phyloP scores from a whole-genome alignment of 2,329 filamentous ascomycete species.

The Onygena corvina region DNA sequence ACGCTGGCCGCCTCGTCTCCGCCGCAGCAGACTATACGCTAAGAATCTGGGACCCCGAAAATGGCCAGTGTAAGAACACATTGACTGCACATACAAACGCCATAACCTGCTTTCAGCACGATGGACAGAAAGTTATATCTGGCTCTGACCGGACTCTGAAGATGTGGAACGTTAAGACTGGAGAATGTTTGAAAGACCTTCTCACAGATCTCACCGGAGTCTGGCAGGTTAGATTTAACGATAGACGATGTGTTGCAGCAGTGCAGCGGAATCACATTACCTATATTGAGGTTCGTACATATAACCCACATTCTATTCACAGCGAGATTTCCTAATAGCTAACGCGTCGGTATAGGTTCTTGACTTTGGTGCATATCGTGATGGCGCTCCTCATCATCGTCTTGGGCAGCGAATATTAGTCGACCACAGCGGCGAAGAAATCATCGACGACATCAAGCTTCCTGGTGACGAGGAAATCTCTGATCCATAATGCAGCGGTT shows the following conservation, averaged over 20 bases:
- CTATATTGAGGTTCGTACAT: slow-evolving; percentile 79
- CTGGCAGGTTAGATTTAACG: slow-evolving; percentile 98
- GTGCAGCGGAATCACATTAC: slow-evolving; percentile 87
- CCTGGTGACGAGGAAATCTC: not conserved
- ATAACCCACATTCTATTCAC: not conserved
- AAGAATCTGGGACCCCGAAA: slow-evolving; percentile 93
- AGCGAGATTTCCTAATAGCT: not conserved
- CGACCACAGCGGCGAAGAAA: slow-evolving; percentile 31
- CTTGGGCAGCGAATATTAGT: slow-evolving; percentile 62
- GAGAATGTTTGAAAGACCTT: slow-evolving; percentile 84
- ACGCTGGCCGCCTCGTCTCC: slow-evolving; percentile 80
- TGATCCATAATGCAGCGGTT: not conserved
- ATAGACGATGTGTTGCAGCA: slow-evolving; percentile 85
- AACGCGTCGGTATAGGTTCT: slow-evolving; percentile 55
- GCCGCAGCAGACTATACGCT: slow-evolving; percentile 91
- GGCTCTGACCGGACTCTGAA: slow-evolving; percentile 92
- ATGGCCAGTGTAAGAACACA: slow-evolving; percentile 76
- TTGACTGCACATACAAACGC: slow-evolving; percentile 90
- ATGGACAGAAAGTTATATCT: slow-evolving; percentile 90
- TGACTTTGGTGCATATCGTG: slow-evolving; percentile 87
- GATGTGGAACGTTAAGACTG: slow-evolving; percentile 94
- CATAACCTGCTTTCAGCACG: slow-evolving; percentile 97
- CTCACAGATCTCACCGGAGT: slow-evolving; percentile 91
- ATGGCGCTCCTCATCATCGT: slow-evolving; percentile 65
- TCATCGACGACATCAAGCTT: slow-evolving; percentile 20